Evolutionary conservation across 108 stramenopile genomes (phyloP).

Genomic region (Licmophora abbreviata): DNA sequence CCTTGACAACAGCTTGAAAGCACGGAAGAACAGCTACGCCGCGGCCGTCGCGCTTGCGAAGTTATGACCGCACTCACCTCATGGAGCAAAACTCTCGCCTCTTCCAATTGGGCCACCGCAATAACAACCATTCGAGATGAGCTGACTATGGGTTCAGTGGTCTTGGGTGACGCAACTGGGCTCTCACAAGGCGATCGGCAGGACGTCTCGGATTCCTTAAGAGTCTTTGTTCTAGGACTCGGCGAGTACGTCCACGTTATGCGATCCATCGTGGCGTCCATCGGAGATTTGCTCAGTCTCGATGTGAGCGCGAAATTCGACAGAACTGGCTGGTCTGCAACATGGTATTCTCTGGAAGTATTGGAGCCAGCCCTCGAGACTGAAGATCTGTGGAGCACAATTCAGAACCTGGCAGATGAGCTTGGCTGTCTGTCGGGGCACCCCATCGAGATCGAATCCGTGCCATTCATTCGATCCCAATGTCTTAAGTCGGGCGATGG

Average conservation of each 20-base stretch:
- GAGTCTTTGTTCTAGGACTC: slow-evolving; percentile 34
- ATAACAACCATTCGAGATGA: no score
- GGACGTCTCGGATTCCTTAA: slow-evolving; percentile 4
- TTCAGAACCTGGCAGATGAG: slow-evolving; percentile 13
- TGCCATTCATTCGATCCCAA: slow-evolving; percentile 31
- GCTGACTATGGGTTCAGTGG: no score
- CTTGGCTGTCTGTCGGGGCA: no score
- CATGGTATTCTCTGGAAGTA: slow-evolving; percentile 26
- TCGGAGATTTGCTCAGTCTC: slow-evolving; percentile 54
- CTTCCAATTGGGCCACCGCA: no score
- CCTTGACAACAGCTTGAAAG: no score
- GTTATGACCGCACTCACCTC: no score
- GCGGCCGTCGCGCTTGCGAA: no score
- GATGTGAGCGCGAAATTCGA: slow-evolving; percentile 23
- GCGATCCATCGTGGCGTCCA: slow-evolving; percentile 50
- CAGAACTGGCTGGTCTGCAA: slow-evolving; percentile 24
- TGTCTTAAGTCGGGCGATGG: slow-evolving; percentile 1
- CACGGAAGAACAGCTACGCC: no score
- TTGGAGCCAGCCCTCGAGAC: slow-evolving; percentile 22
- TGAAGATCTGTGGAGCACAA: slow-evolving; percentile 37
- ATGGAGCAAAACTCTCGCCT: no score
- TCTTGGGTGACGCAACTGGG: no score
- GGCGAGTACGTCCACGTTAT: slow-evolving; percentile 52
- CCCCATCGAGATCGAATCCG: slow-evolving; percentile 13
- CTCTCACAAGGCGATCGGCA: no score